phyloP scores from a whole-genome alignment of 306 rosid genomes.

The Castanea sativa region DNA sequence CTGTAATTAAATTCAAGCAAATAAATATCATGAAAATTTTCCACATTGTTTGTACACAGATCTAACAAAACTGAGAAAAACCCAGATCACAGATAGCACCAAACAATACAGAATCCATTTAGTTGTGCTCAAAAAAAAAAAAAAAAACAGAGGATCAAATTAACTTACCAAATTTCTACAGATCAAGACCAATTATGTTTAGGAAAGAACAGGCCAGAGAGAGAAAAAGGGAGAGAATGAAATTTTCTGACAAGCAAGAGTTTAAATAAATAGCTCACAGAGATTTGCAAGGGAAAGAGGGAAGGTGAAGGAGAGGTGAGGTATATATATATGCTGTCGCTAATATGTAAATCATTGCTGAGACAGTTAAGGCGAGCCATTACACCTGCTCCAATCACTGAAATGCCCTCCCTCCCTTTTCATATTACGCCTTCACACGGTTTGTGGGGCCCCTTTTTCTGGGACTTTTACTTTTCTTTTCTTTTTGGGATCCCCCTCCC shows the following conservation, averaged over 20 bases:
- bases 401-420: neutral
- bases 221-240: neutral
- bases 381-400: neutral
- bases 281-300: neutral
- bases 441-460: slow-evolving; percentile 11
- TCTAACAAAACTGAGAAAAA: slow-evolving; percentile 38
- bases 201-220: neutral
- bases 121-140: too few relatives aligned
- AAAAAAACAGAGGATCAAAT: neutral
- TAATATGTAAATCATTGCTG: neutral
- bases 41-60: slow-evolving; percentile 24
- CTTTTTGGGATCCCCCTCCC: neutral
- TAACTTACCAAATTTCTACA: slow-evolving; percentile 19
- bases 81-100: slow-evolving; percentile 25
- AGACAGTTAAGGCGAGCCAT: slow-evolving; percentile 25
- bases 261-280: neutral
- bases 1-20: neutral
- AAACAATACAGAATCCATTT: slow-evolving; percentile 18
- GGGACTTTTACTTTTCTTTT: neutral
- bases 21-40: neutral
- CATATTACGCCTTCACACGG: slow-evolving; percentile 11
- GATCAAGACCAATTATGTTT: neutral
- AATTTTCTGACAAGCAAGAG: slow-evolving; percentile 8
- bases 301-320: neutral
- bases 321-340: neutral